Evolutionary conservation across 306 rosid genomes (phyloP), one percentile per base, ranked within the genome.

Genomic region (Elaeagnus macrophylla): DNA sequence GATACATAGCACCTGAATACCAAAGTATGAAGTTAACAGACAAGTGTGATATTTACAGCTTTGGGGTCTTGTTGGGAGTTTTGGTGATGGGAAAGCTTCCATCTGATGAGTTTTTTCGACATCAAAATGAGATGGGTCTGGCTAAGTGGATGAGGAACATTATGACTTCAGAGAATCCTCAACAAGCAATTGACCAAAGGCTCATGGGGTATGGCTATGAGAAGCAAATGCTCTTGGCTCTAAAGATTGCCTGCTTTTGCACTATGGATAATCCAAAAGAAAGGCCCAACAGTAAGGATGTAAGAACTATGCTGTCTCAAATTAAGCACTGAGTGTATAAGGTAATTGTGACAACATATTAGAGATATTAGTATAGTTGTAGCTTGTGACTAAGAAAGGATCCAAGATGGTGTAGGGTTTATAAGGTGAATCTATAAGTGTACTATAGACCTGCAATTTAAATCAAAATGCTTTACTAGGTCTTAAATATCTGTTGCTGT

Each of bases 191-290:
- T 18, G 83, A 91, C 64, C 8, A 45, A 0, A 80, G 65, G 67
- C 83, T 91, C 7, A 18, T 66, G 42, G 94, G 85, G 20, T 84
- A 76, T 25, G 95, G 88, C 6, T 82, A 49, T 47, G 94, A 93
- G 79, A 94, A 84, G 9, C 94, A 93, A 43, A 93, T 93, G 99
- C 95, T 87, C 54, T 65, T 93, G 65, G 95, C 77, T 49, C 62
- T 87, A 51, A 87, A 84, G 81, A 84, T 93, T 66, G 99, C 96
- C 7, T 78, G 81, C 76, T 87, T 93, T 64, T 93, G 99, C 75
- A 87, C 94, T 14, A 7, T 73, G 57, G 95, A 87, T 10, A 81
- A 87, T 66, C 96, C 87, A 0, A 93, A 86, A 54, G 82, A 80
- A 61, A 87, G 99, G 67, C 96, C 96, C 46, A 72, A 87, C 56